A percentile compares a stretch with the other conserved stretches of the same genome.
These are phyloP conservation scores for Protoeuglena noctilucae DNA, from an alignment of 139 green algal genomes.

Conservation along the genomic window DNA sequence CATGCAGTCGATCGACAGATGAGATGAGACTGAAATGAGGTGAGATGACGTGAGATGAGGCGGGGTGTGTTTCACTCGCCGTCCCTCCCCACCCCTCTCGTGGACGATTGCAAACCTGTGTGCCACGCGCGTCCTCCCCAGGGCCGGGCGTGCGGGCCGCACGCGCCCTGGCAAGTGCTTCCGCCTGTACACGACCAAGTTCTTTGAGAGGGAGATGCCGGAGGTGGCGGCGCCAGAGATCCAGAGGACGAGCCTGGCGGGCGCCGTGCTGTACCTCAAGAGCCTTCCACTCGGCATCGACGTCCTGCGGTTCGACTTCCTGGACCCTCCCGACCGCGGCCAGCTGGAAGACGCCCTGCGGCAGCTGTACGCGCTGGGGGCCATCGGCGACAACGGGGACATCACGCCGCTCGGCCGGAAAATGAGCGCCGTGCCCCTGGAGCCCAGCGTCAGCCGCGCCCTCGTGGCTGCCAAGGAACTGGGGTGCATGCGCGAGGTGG, in stretches of 20 bases:
- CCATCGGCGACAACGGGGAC: conserved; percentile 59
- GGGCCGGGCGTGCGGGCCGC: conserved; percentile 4
- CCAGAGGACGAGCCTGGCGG: conserved; percentile 65
- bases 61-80: too few species aligned
- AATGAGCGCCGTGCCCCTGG: conserved; percentile 62
- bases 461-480: conserved; percentile 59
- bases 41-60: too few species aligned
- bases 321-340: conserved; percentile 53
- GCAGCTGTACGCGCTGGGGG: conserved; percentile 77
- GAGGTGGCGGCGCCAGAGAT: conserved; percentile 74
- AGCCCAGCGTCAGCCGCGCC: conserved; percentile 56
- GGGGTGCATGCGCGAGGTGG: conserved; percentile 13
- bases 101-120: neutral
- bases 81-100: too few species aligned
- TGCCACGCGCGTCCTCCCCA: neutral
- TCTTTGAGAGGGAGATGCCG: conserved; percentile 66
- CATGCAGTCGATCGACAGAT: too few species aligned
- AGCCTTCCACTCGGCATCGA: conserved; percentile 56
- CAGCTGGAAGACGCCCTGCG: conserved; percentile 57
- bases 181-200: conserved; percentile 72
- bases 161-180: conserved; percentile 54
- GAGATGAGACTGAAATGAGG: too few species aligned
- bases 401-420: conserved; percentile 38
- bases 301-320: conserved; percentile 84
- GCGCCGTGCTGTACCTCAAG: conserved; percentile 85